These are phyloP conservation scores for Nannochloropsis granulata DNA, from an alignment of 108 stramenopile genomes.

Conservation along the genomic window DNA sequence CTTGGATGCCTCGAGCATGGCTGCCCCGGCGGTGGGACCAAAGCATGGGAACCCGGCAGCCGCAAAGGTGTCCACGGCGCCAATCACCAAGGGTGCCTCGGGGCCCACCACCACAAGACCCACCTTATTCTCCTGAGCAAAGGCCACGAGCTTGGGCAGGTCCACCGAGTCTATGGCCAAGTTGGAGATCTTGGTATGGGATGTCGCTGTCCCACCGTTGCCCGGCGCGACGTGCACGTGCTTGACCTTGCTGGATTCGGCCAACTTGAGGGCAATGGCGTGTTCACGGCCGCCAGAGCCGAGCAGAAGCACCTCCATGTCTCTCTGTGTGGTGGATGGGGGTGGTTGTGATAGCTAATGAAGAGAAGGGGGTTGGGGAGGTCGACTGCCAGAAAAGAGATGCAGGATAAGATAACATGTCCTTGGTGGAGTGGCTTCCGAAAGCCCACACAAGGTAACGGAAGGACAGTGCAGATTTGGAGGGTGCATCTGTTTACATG, in stretches of 20 bases:
- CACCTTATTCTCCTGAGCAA: constrained; percentile 1
- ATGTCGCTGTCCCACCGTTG: constrained; percentile 32
- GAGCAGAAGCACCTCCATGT: constrained; percentile 34
- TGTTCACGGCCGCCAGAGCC: constrained; percentile 47
- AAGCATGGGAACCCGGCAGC: constrained; percentile 68
- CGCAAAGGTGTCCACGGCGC: constrained; percentile 65
- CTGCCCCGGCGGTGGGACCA: constrained; percentile 80
- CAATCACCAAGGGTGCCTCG: constrained; percentile 85
- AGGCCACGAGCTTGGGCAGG: constrained; percentile 1
- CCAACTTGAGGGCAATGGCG: constrained; percentile 38
- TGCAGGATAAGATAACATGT: too few species aligned
- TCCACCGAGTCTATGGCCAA: background rate
- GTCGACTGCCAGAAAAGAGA: background rate
- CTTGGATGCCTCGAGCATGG: constrained; percentile 90
- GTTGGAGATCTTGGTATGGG: constrained; percentile 11
- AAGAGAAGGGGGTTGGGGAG: background rate
- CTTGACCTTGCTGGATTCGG: constrained; percentile 12
- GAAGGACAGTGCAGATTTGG: too few species aligned
- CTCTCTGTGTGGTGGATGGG: background rate
- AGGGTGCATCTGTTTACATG: too few species aligned
- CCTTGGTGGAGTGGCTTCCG: too few species aligned
- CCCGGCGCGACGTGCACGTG: constrained; percentile 37
- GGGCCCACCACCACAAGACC: constrained; percentile 72
- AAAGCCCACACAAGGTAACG: too few species aligned
- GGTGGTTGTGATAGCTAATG: background rate